phyloP scores from a whole-genome alignment of 2,329 filamentous ascomycete genomes.

The Ambrosiella xylebori region DNA sequence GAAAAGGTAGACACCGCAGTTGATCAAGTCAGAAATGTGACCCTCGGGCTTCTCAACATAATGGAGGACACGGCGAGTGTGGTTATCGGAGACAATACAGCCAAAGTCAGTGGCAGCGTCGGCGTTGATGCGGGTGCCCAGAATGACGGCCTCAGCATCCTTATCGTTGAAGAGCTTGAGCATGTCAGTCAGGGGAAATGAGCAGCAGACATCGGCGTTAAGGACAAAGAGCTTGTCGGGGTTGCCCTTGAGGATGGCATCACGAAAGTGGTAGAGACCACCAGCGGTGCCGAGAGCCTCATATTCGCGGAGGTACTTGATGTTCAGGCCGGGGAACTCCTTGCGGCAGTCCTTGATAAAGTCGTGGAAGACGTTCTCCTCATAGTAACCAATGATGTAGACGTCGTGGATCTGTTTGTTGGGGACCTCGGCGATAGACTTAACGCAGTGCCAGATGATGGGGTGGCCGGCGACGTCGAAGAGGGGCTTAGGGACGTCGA shows the following conservation, averaged over 20 bases:
- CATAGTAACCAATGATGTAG: constrained; percentile 96
- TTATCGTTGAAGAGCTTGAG: constrained; percentile 84
- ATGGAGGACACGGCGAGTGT: constrained; percentile 89
- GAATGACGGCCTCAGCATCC: constrained; percentile 88
- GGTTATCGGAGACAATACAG: constrained; percentile 87
- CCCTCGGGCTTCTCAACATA: constrained; percentile 99
- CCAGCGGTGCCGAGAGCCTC: constrained; percentile 89
- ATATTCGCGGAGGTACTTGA: constrained; percentile 96
- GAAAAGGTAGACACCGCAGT: constrained; percentile 98
- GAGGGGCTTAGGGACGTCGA: constrained; percentile 94
- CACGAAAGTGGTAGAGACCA: constrained; percentile 96
- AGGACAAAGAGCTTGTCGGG: constrained; percentile 93
- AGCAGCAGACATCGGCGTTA: constrained; percentile 97
- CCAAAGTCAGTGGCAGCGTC: constrained; percentile 93
- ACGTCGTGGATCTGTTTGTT: constrained; percentile 73
- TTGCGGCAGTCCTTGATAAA: constrained; percentile 84
- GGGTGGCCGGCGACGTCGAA: constrained; percentile 97
- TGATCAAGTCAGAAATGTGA: constrained; percentile 96
- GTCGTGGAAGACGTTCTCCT: constrained; percentile 89
- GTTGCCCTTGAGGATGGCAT: constrained; percentile 89
- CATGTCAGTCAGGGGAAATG: constrained; percentile 92
- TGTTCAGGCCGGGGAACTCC: constrained; percentile 72
- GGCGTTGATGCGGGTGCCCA: constrained; percentile 79
- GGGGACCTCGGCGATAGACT: constrained; percentile 75
- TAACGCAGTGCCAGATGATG: constrained; percentile 95